Percentiles rank a stretch among this genome's conserved stretches.
Evolutionary conservation across 805 yeast genomes (phyloP).

Genomic region (Naumovozyma baii): DNA sequence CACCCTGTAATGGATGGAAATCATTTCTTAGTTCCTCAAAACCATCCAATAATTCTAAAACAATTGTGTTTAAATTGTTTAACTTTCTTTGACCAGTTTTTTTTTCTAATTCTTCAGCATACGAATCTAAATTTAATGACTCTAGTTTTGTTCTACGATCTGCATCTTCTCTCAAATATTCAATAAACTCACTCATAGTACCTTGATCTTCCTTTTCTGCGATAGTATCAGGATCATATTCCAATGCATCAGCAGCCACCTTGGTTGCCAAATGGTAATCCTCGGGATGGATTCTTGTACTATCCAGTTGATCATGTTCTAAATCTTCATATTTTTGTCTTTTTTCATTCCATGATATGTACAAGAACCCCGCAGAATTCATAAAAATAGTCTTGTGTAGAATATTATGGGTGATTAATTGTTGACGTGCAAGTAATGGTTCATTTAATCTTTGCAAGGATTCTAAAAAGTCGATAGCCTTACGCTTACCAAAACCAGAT

Average conservation of each 20-base stretch:
- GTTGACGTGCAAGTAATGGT: constrained; percentile 66
- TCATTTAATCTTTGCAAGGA: constrained; percentile 52
- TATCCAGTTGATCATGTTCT: constrained; percentile 77
- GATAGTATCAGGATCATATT: constrained; percentile 87
- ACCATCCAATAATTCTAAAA: constrained; percentile 70
- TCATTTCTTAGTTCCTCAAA: constrained; percentile 77
- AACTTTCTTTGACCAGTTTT: constrained; percentile 30
- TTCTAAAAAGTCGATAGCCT: constrained; percentile 77
- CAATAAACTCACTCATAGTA: constrained; percentile 31
- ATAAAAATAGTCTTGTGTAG: constrained; percentile 74
- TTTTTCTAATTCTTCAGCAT: constrained; percentile 78
- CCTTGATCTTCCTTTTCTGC: constrained; percentile 43
- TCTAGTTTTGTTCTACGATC: constrained; percentile 78
- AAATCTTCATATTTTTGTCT: constrained; percentile 37
- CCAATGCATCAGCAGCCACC: constrained; percentile 97
- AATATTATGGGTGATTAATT: constrained; percentile 70
- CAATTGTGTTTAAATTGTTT: constrained; percentile 29
- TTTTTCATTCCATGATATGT: constrained; percentile 55
- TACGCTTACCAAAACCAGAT: constrained; percentile 92
- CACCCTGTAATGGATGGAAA: constrained; percentile 52
- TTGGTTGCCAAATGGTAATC: constrained; percentile 93
- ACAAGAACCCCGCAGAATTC: constrained; percentile 85
- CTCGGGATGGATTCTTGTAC: constrained; percentile 95
- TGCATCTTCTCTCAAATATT: constrained; percentile 47
- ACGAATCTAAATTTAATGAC: constrained; percentile 80